Evolutionary conservation across 371 early-diverging fungal species (phyloP), one percentile per base, ranked within the genome.

Genomic region (Apophysomyces sp.): DNA sequence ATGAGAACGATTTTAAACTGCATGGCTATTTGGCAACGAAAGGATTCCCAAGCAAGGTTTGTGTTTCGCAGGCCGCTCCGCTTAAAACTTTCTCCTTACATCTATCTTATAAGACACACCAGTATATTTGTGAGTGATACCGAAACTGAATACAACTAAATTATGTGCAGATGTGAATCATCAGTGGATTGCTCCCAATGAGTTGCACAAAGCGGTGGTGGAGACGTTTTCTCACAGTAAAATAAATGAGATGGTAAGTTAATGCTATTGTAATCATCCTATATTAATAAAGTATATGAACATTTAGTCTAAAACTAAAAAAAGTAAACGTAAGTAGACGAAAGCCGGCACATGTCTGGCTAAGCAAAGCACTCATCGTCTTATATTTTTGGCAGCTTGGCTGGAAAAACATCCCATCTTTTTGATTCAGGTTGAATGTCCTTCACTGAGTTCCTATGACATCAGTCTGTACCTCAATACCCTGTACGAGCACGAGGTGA

Each of bases 381-480:
- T 15, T 9, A n/a, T 21, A 18, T 44, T 44, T 15, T 21, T 44
- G 15, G 7, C 21, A 44, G 44, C n/a, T 21, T 21, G 21, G 44
- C 24, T 44, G 44, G 80, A 82, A 36, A 70, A 71, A 15, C 61
- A 83, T 58, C 87, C 87, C 1, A 74, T 87, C 2, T 89, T 76
- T 58, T 60, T 86, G 4, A 71, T 88, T 4, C 71, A 74, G 29
- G 36, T 87, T 13, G 61, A 53, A 4, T 79, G 81, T 37, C 78
- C 77, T 1, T 40, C 57, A 4, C 57, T 71, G 64, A 66, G 66
- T 21, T 61, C 68, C 6, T 83, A 74, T 61, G 84, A 89, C 37
- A 67, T 87, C 11, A 37, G 30, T 13, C 13, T 62, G 1, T 65
- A 72, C 58, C 49, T 62, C n/a, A 61, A 65, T 11, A 55, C 59